Evolutionary conservation across 305 asterid species (phyloP).

Genomic region (Fraxinus velutina): DNA sequence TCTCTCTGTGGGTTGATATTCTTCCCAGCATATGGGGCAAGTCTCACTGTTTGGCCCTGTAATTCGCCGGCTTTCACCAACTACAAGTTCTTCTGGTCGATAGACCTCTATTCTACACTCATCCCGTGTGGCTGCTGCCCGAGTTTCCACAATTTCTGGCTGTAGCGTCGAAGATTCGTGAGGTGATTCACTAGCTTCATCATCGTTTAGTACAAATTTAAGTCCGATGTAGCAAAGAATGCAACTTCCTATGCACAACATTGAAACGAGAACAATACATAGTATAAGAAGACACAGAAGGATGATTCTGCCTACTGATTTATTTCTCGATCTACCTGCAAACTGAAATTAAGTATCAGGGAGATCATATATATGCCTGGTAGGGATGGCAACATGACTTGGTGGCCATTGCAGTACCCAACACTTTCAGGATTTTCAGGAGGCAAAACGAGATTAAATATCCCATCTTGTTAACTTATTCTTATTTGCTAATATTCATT

Average conservation of each 20-base stretch:
- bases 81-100: conserved; percentile 27
- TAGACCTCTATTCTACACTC: conserved; percentile 21
- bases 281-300: neutral
- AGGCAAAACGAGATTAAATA: neutral
- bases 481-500: too few relatives aligned
- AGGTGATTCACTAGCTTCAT: neutral
- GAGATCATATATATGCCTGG: neutral
- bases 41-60: conserved; percentile 19
- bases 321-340: neutral
- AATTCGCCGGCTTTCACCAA: conserved; percentile 28
- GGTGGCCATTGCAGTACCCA: neutral
- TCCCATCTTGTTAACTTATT: neutral
- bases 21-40: conserved; percentile 36
- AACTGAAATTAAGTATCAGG: neutral
- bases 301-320: neutral
- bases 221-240: neutral
- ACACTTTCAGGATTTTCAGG: neutral
- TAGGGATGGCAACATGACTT: neutral
- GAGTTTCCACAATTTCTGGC: neutral
- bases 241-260: neutral
- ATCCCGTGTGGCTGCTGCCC: conserved; percentile 9
- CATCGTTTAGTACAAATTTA: neutral
- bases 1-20: conserved; percentile 21
- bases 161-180: neutral
- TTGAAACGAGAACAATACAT: neutral